These are phyloP conservation scores for Thelonectria olida DNA, from an alignment of 2,329 filamentous ascomycete species.

Conservation along the genomic window DNA sequence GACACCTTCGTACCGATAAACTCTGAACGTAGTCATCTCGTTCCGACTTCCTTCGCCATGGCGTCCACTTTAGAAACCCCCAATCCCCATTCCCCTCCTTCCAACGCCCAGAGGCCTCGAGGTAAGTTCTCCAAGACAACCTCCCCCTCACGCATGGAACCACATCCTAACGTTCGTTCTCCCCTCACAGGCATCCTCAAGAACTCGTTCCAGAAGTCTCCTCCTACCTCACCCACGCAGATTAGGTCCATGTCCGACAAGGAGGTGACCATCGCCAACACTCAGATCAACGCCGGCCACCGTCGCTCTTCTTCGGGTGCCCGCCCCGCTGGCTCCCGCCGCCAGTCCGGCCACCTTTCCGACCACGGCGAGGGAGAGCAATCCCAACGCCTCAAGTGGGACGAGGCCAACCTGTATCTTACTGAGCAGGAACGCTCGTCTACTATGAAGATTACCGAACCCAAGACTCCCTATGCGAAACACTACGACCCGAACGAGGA, in stretches of 20 bases:
- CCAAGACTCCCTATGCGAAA: conserved; percentile 95
- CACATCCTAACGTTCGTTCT: conserved; percentile 3
- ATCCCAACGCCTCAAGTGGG: conserved; percentile 90
- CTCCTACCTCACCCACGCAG: conserved; percentile 59
- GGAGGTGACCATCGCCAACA: conserved; percentile 93
- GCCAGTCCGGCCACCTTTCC: conserved; percentile 68
- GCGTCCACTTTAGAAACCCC: conserved; percentile 51
- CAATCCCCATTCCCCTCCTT: conserved; percentile 53
- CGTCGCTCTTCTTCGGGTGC: conserved; percentile 81
- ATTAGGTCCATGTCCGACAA: conserved; percentile 70
- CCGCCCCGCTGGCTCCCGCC: conserved; percentile 72
- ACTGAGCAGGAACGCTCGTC: conserved; percentile 94
- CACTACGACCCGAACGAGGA: conserved; percentile 93
- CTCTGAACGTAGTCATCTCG: conserved; percentile 15
- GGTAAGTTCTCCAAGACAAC: conserved; percentile 45
- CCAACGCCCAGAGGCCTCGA: conserved; percentile 55
- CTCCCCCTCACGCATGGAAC: background rate
- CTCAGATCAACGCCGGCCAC: conserved; percentile 90
- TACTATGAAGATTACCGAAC: conserved; percentile 99
- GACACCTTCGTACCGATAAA: conserved; percentile 21
- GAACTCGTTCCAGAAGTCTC: conserved; percentile 77
- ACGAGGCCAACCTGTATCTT: conserved; percentile 96
- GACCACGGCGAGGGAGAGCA: conserved; percentile 55
- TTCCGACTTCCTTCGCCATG: conserved; percentile 46
- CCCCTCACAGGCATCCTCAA: conserved; percentile 83